Conservation (phyloP, 2,329 filamentous ascomycete genomes). For the Didymella pinodella region DNA sequence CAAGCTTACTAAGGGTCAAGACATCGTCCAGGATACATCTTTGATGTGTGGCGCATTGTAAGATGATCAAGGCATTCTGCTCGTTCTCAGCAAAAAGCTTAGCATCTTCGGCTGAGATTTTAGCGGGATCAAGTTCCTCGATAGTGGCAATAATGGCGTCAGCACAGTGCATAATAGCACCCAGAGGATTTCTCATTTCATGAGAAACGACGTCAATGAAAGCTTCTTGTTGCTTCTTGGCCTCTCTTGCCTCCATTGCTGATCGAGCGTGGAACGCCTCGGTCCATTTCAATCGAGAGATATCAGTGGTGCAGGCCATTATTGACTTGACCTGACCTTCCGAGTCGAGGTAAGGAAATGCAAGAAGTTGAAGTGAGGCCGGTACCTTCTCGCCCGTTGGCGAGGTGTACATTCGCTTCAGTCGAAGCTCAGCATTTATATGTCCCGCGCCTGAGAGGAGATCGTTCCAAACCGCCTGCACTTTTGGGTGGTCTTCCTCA, state of each 20-base stretch:
- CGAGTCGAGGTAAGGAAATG: slow-evolving; percentile 33
- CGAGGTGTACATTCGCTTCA: slow-evolving; percentile 32
- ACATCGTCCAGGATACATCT: slow-evolving; percentile 57
- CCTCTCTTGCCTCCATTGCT: slow-evolving; percentile 45
- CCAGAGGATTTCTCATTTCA: slow-evolving; percentile 55
- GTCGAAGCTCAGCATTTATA: slow-evolving; percentile 29
- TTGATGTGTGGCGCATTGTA: slow-evolving; percentile 54
- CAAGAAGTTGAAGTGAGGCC: slow-evolving; percentile 33
- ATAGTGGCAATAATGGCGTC: slow-evolving; percentile 49
- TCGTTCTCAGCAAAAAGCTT: slow-evolving; percentile 31
- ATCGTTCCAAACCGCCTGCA: slow-evolving; percentile 26
- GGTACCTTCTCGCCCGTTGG: slow-evolving; percentile 33
- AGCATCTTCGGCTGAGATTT: slow-evolving; percentile 18
- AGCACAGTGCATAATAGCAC: slow-evolving; percentile 53
- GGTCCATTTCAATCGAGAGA: slow-evolving; percentile 46
- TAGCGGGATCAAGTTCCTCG: slow-evolving; percentile 27
- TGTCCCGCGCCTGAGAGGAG: slow-evolving; percentile 29
- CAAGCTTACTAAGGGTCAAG: slow-evolving; percentile 55
- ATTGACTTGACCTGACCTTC: slow-evolving; percentile 37
- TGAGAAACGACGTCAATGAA: slow-evolving; percentile 49
- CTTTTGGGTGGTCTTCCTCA: slow-evolving; percentile 31
- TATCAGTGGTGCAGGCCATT: slow-evolving; percentile 47
- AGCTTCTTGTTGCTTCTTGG: slow-evolving; percentile 44
- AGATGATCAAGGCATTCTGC: slow-evolving; percentile 51
- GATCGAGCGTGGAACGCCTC: slow-evolving; percentile 43